A percentile compares a stretch with the other conserved stretches of the same genome.
Conservation (phyloP, 2,329 filamentous ascomycete species). For the Achaetomium macrosporum region DNA sequence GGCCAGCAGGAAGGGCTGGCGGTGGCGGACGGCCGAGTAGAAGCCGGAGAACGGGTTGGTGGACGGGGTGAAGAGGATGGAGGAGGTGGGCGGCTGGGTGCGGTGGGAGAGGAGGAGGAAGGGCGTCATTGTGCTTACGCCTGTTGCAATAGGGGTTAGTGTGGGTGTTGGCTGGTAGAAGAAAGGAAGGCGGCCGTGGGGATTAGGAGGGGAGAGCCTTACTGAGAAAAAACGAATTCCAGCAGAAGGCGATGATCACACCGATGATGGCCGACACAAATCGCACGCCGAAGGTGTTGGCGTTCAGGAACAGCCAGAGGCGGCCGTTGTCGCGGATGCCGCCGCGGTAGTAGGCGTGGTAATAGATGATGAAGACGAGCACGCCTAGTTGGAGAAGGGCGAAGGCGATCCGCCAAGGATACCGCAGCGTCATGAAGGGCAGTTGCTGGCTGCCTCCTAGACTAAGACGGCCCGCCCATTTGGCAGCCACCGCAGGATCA, state of each 20-base stretch:
- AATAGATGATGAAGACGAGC: slow-evolving; percentile 36
- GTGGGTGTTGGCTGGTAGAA: too few relatives aligned
- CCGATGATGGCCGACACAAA: slow-evolving; percentile 39
- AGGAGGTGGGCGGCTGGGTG: slow-evolving; percentile 32
- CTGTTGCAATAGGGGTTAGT: too few relatives aligned
- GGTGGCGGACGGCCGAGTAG: slow-evolving; percentile 31
- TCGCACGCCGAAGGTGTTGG: slow-evolving; percentile 38
- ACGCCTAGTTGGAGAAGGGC: slow-evolving; percentile 31
- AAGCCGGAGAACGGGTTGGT: slow-evolving; percentile 43
- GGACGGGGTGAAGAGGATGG: slow-evolving; percentile 37
- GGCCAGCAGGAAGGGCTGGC: slow-evolving; percentile 36
- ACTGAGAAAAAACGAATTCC: slow-evolving; percentile 37
- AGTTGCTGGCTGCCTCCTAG: slow-evolving; percentile 6
- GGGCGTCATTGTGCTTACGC: slow-evolving; percentile 40
- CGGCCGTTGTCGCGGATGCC: slow-evolving; percentile 19
- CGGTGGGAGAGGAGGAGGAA: slow-evolving; percentile 36
- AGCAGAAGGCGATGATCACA: slow-evolving; percentile 37
- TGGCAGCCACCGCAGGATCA: background rate
- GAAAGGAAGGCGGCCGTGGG: too few relatives aligned
- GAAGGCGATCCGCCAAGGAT: slow-evolving; percentile 32
- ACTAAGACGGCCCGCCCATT: background rate
- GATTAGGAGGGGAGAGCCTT: too few relatives aligned
- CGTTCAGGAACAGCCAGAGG: slow-evolving; percentile 31
- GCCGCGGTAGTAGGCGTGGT: slow-evolving; percentile 34
- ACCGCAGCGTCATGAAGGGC: slow-evolving; percentile 34